Base-by-base conservation (phyloP, 2,329 filamentous ascomycete genomes). In the Scolecobasidium constrictum region DNA sequence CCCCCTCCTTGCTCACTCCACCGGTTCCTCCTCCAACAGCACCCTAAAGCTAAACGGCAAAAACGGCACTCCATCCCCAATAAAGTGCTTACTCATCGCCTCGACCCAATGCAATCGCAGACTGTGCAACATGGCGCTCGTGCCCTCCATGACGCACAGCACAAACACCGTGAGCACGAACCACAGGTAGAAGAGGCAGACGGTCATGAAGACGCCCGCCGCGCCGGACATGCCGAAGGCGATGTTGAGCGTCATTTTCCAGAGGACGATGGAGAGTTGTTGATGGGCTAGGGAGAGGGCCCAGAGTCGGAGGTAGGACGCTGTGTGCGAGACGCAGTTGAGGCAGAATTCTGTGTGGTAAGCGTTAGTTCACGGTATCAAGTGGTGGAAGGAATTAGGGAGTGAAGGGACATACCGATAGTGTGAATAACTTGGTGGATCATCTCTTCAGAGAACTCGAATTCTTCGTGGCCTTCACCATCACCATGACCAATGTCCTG, bases 401-500 rank as follows among this genome's bases (percentile, higher is more conserved):
- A 46, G n/a, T 2, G 18, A 39, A 13, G 4, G 28, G 52, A 65
- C 81, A 65, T 78, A 90, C 85, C 87, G 56, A 96, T 96, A 15
- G 90, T 96, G 69, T 96, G 93, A 57, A 98, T 98, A 60, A 95
- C 78, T 64, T 98, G 92, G 66, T 98, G 92, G 58, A 98, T 98
- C 87, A 98, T 95, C 49, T 87, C 77, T 62, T 98, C 92, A 47
- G 83, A 78, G 61, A 98, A 98, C 54, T 98, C 92, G 61, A 98
- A 98, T 59, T 98, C 92, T 56, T 92, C 88, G 53, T 95, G 86
- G 53, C 88, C 88, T 38, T 86, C 85, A 52, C 88, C 88, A 38
- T 86, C 85, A 36, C 64, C 49, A 26, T 63, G 64, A 9, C 59
- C 68, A 51, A 93, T 77, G 57, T 92, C 86, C 60, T 94, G 81